Base-by-base conservation (phyloP, 2,329 filamentous ascomycete genomes). In the Cladophialophora exuberans region DNA sequence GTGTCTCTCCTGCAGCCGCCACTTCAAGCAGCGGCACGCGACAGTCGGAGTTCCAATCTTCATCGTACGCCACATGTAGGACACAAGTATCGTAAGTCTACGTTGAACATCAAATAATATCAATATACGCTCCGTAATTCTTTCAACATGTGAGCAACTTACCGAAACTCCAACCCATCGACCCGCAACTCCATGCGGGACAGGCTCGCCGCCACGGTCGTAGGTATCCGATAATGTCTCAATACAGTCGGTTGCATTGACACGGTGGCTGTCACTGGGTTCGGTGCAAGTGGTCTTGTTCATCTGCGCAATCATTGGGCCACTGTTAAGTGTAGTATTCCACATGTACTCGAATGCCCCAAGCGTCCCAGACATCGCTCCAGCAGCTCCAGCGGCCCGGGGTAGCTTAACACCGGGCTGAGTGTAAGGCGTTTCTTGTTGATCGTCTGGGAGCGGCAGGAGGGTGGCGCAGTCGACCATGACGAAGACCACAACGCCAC, bases 331-430 rank as follows among this genome's bases (percentile, higher is more conserved):
- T 4, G 42, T 35, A 6, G 15, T 35, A 18, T 49, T 49, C 52
- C 52, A 54, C n/a, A 54, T 30, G 22, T 15, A 36, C 44, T 49
- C 38, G 28, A 43, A 54, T 20, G 42, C 52, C n/a, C n/a, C n/a
- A n/a, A n/a, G n/a, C n/a, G n/a, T n/a, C n/a, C n/a, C n/a, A n/a
- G n/a, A n/a, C n/a, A n/a, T n/a, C n/a, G n/a, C 17, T 39, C 18
- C 22, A 28, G 13, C 35, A 48, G 52, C 5, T 26, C 22, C 6
- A 22, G 15, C n/a, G 22, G 25, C 53, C 13, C 53, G 53, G 11
- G 47, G 47, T 18, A 56, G 26, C 4, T 18, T 28, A 7, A 56
- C 53, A 13, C 41, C 46, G 5, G 22, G 23, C 20, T 56, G 31
- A 11, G 17, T 26, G n/a, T 17, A 51, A 13, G 53, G 31, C 1